phyloP scores from a whole-genome alignment of 129 eudicot species.

The Centaurea solstitialis region DNA sequence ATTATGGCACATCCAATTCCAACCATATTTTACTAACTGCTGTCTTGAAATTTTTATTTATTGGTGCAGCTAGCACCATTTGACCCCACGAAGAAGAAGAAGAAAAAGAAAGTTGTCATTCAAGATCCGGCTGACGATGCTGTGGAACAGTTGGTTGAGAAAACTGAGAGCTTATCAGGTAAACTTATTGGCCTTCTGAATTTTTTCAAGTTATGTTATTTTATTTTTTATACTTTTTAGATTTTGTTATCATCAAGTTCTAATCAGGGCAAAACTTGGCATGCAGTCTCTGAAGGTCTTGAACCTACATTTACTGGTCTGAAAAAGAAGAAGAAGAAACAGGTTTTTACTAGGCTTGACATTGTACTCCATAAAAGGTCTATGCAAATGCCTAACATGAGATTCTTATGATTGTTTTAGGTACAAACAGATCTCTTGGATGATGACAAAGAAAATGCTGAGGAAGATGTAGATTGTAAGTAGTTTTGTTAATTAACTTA shows the following conservation, averaged over 20 bases:
- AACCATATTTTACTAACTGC: background rate
- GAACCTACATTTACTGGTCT: slow-evolving; percentile 76
- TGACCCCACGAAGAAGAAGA: slow-evolving; percentile 93
- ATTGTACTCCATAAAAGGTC: background rate
- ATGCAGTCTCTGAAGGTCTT: slow-evolving; percentile 64
- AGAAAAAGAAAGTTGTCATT: slow-evolving; percentile 82
- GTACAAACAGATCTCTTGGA: slow-evolving; percentile 63
- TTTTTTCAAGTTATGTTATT: background rate
- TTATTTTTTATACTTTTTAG: background rate
- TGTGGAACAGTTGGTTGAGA: slow-evolving; percentile 60
- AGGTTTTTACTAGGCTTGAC: slow-evolving; percentile 34
- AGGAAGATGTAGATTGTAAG: slow-evolving; percentile 72
- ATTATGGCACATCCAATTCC: background rate
- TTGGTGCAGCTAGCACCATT: slow-evolving; percentile 73
- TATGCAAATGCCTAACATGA: slow-evolving; percentile 1
- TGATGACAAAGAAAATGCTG: slow-evolving; percentile 65
- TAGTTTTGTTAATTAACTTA: background rate
- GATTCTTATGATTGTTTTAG: slow-evolving; percentile 40
- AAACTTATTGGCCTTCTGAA: background rate
- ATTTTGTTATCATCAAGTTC: background rate
- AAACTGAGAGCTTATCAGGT: slow-evolving; percentile 74
- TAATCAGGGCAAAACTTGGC: background rate
- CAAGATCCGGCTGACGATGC: slow-evolving; percentile 78
- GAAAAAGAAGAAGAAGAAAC: slow-evolving; percentile 90
- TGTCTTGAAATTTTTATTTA: background rate